phyloP scores from a whole-genome alignment of 768 basidiomycete species.

The Boletus speciosus region DNA sequence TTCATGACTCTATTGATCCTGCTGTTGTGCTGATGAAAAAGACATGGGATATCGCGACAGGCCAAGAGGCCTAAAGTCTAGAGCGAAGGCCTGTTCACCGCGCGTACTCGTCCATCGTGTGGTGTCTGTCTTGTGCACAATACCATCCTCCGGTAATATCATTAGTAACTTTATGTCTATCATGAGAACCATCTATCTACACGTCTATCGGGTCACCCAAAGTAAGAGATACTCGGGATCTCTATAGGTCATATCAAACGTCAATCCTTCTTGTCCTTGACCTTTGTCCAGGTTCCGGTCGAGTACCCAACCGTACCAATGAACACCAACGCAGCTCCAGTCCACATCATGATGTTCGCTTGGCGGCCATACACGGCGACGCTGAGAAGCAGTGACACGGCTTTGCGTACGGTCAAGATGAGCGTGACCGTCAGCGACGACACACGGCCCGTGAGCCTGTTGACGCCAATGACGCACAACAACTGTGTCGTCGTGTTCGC shows the following conservation, averaged over 20 bases:
- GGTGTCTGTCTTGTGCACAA: conserved; percentile 1
- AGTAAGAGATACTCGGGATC: background rate
- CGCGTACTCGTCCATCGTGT: background rate
- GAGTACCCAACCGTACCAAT: conserved; percentile 72
- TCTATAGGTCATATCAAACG: background rate
- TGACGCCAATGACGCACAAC: conserved; percentile 82
- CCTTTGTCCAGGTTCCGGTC: conserved; percentile 9
- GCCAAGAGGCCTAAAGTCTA: conserved; percentile 42
- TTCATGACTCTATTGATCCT: conserved; percentile 56
- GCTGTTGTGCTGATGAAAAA: conserved; percentile 57
- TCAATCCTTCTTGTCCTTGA: conserved; percentile 28
- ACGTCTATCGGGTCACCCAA: background rate
- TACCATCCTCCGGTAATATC: conserved; percentile 1
- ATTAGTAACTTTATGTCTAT: conserved; percentile 21
- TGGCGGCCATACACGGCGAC: conserved; percentile 48
- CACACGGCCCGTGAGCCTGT: conserved; percentile 77
- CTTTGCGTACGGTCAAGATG: conserved; percentile 78
- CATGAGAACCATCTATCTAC: conserved; percentile 3
- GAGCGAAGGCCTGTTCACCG: background rate
- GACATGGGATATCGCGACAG: conserved; percentile 70
- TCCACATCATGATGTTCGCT: conserved; percentile 53
- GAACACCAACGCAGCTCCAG: conserved; percentile 64
- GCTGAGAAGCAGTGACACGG: conserved; percentile 71
- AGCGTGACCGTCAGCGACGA: conserved; percentile 75
- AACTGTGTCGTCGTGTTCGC: conserved; percentile 83